Base-by-base conservation (phyloP, 2,329 filamentous ascomycete genomes). In the Botrytis tulipae region DNA sequence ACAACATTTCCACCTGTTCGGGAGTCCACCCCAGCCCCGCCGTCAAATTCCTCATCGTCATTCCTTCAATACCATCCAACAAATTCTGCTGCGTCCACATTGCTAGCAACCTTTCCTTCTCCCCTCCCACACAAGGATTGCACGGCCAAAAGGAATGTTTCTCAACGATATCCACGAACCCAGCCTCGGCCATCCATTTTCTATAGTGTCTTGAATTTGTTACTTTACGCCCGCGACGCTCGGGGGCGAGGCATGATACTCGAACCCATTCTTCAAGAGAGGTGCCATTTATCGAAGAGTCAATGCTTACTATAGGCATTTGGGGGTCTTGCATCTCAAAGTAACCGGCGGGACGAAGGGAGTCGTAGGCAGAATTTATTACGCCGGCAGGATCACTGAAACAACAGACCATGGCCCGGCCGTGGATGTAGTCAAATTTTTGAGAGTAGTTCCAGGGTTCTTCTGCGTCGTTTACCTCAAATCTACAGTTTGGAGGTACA, bases 101-200 rank as follows among this genome's bases (percentile, higher is more conserved):
- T 1, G 87, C 87, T 1, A 88, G 78, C 68, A 88, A 84, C 77
- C 88, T 89, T 68, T 86, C 82, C 40, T 84, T 83, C 9, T 82
- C 82, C 59, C 87, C 84, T 62, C 84, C 85, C 0, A 87, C 84
- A 87, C 87, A 89, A 18, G 82, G 78, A 76, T 85, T 87, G 48
- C 82, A 83, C 0, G 87, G 87, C 81, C 87, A 85, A 78, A 84
- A 86, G 76, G 83, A 86, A 9, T 85, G 77, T 3, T 83, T 80
- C 77, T 88, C 84, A 0, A 80, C 80, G 0, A 90, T 84, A 71
- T 88, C 84, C 62, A 83, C 81, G 75, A 90, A 90, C 0, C 88
- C 88, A 0, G 84, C 86, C 20, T 86, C 85, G 4, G 81, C 80
- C 76, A 89, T 82, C 71, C 84, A 83, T 7, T 72, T 71, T 37